These are phyloP conservation scores for Nitzschia sp. DNA, from an alignment of 108 stramenopile species.

Conservation along the genomic window DNA sequence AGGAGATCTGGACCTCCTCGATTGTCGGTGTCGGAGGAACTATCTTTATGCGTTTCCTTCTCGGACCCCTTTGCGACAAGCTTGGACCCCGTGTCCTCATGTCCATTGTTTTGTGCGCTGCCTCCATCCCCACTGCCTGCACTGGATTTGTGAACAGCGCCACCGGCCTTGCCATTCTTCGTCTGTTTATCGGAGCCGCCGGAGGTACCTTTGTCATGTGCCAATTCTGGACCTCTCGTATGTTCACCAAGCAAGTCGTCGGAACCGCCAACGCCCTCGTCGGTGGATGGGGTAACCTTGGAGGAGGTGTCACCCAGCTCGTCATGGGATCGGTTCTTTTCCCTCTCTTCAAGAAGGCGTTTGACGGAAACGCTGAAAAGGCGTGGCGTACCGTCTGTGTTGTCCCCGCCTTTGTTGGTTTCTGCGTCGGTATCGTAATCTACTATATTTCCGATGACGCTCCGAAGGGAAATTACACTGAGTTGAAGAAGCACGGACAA, in stretches of 20 bases:
- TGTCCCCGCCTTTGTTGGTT: constrained; percentile 73
- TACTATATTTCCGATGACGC: constrained; percentile 72
- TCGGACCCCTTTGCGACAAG: constrained; percentile 80
- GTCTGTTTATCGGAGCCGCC: constrained; percentile 83
- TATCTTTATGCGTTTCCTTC: constrained; percentile 68
- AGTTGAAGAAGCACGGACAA: constrained; percentile 74
- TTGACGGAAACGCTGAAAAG: constrained; percentile 63
- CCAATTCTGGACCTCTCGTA: constrained; percentile 88
- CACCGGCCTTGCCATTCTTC: constrained; percentile 57
- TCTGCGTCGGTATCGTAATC: constrained; percentile 51
- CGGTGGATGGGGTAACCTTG: constrained; percentile 93
- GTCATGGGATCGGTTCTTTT: constrained; percentile 76
- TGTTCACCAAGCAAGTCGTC: constrained; percentile 88
- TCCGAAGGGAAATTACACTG: constrained; percentile 87
- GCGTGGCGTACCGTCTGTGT: constrained; percentile 85
- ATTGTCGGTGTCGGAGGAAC: constrained; percentile 74
- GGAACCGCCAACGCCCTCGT: constrained; percentile 90
- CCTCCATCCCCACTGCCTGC: constrained; percentile 82
- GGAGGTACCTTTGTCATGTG: constrained; percentile 90
- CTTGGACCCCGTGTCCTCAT: constrained; percentile 78
- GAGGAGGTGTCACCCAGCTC: constrained; percentile 84
- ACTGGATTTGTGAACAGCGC: constrained; percentile 78
- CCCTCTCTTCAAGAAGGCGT: constrained; percentile 68
- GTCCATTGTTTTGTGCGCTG: constrained; percentile 48
- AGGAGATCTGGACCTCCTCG: constrained; percentile 84